Conservation (phyloP, 2,329 filamentous ascomycete species). For the Coleophoma crateriformis region DNA sequence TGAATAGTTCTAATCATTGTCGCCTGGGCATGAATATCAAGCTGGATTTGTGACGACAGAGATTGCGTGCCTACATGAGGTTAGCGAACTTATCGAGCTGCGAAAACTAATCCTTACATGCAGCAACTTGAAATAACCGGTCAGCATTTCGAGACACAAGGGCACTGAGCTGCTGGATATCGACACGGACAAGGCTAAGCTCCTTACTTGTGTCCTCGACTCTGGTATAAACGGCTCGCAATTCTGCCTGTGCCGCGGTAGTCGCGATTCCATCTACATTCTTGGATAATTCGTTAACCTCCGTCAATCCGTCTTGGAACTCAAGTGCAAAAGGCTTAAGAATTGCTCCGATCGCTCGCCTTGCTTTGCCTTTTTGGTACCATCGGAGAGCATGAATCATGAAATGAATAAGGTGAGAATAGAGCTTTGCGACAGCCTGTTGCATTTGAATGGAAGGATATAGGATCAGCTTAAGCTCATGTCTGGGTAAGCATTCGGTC, state of each 20-base stretch:
- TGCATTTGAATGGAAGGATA: constrained; percentile 14
- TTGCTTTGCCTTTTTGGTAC: constrained; percentile 12
- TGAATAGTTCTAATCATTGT: too few species aligned
- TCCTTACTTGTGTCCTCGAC: neutral
- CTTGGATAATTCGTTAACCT: constrained; percentile 7
- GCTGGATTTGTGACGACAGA: neutral
- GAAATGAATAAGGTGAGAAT: constrained; percentile 19
- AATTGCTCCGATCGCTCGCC: constrained; percentile 9
- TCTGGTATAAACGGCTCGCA: constrained; percentile 11
- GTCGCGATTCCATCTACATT: constrained; percentile 9
- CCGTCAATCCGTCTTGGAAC: constrained; percentile 11
- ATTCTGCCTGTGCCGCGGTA: constrained; percentile 11
- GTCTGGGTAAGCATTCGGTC: constrained; percentile 11
- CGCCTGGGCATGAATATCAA: too few species aligned
- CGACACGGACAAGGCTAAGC: neutral
- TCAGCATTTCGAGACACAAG: neutral
- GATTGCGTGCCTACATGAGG: too few species aligned
- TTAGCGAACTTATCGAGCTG: too few species aligned
- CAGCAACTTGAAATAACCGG: neutral
- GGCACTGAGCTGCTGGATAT: neutral
- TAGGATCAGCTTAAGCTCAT: constrained; percentile 5
- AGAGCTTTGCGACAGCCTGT: constrained; percentile 11
- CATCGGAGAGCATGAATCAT: constrained; percentile 11
- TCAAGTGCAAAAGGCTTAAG: constrained; percentile 12
- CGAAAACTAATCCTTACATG: neutral